A percentile compares a stretch with the other conserved stretches of the same genome.
Evolutionary conservation across 2,329 filamentous ascomycete species (phyloP).

Genomic region (Bimuria novae-zelandiae): DNA sequence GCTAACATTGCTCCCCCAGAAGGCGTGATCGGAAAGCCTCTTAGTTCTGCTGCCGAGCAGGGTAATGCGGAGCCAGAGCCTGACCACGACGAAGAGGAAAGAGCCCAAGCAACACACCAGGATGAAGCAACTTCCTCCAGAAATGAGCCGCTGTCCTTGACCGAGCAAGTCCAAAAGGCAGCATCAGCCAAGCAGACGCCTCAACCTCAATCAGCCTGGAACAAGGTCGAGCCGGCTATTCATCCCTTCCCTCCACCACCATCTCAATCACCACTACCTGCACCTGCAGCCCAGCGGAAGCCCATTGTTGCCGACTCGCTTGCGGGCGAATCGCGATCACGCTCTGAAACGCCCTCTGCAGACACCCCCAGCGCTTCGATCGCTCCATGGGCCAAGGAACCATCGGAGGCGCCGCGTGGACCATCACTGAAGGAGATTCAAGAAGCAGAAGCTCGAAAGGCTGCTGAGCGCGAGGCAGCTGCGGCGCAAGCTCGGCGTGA

Average conservation of each 20-base stretch:
- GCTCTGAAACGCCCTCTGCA: conserved; percentile 73
- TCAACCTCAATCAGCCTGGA: conserved; percentile 61
- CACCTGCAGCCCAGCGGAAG: conserved; percentile 84
- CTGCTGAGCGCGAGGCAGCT: conserved; percentile 83
- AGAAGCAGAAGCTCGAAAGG: conserved; percentile 90
- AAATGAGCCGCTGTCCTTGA: conserved; percentile 69
- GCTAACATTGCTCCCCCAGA: conserved; percentile 35
- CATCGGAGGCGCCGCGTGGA: conserved; percentile 72
- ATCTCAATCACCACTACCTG: conserved; percentile 80
- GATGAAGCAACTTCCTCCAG: conserved; percentile 5
- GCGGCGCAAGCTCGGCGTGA: conserved; percentile 78
- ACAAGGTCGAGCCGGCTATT: conserved; percentile 71
- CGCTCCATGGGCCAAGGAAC: conserved; percentile 94
- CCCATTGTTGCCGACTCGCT: conserved; percentile 81
- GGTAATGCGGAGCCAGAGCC: conserved; percentile 23
- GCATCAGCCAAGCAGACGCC: conserved; percentile 63
- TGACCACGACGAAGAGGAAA: conserved; percentile 19
- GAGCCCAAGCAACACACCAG: conserved; percentile 12
- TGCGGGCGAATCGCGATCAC: conserved; percentile 68
- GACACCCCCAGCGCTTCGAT: conserved; percentile 72
- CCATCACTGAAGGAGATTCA: conserved; percentile 97
- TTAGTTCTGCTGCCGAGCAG: conserved; percentile 25
- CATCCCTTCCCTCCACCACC: conserved; percentile 76
- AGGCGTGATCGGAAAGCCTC: conserved; percentile 44
- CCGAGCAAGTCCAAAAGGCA: conserved; percentile 83